Evolutionary conservation across 2,329 filamentous ascomycete genomes (phyloP).

Genomic region (Davidsoniella australis): DNA sequence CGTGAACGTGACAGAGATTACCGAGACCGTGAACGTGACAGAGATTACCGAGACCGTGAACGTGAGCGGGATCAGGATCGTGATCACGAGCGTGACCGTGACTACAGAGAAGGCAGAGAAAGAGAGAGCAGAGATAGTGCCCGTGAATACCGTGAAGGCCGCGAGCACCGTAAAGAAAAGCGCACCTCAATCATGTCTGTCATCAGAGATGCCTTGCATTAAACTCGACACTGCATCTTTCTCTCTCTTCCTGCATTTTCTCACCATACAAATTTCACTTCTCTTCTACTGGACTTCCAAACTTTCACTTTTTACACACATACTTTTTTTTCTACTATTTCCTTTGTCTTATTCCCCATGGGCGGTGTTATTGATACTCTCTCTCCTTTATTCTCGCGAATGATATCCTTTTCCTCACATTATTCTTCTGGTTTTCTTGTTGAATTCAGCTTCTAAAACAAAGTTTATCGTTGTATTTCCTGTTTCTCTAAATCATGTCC

Average conservation of each 20-base stretch:
- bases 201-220: constrained; percentile 40
- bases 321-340: constrained; percentile 2
- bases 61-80: constrained; percentile 26
- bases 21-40: constrained; percentile 23
- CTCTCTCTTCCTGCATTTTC: neutral
- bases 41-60: constrained; percentile 21
- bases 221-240: constrained; percentile 25
- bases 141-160: constrained; percentile 18
- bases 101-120: constrained; percentile 23
- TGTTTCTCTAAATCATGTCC: neutral
- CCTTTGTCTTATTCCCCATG: constrained; percentile 5
- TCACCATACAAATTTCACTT: neutral
- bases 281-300: neutral
- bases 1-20: constrained; percentile 23
- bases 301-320: neutral
- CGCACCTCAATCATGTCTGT: constrained; percentile 39
- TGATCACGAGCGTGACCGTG: constrained; percentile 28
- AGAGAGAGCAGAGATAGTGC: constrained; percentile 20
- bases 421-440: too few species aligned
- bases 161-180: constrained; percentile 19
- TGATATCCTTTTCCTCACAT: neutral
- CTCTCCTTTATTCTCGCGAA: neutral
- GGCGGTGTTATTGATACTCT: too few species aligned
- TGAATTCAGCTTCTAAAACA: too few species aligned
- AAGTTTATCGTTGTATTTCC: neutral